Base-by-base conservation (phyloP, 345 rosid species). In the Anastatica hierochuntica region DNA sequence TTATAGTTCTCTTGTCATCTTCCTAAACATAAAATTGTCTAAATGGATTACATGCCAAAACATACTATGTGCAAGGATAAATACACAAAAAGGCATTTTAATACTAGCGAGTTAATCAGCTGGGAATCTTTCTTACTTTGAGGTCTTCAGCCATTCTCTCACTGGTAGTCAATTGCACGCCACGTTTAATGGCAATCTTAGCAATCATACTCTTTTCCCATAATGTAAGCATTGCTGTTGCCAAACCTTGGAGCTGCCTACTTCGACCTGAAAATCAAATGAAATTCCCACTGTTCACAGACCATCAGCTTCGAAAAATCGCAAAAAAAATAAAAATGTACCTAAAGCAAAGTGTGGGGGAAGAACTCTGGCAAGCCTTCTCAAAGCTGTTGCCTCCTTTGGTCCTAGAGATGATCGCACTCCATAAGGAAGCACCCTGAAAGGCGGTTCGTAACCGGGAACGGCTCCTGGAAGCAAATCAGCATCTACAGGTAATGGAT, bases 111-210 rank as follows among this genome's bases (percentile, higher is more conserved):
- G 18, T 46, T 40, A 31, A 26, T 10, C 21, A 23, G 37, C 38
- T 0, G 14, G 11, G 55, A 26, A n/a, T 35, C 29, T 9, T 49
- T 50, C 18, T 66, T 67, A 90, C 98, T 96, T 84, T 90, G 67
- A 90, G 67, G 19, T 84, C 96, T 74, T 90, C 95, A 44, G 95
- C 89, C 96, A 90, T 90, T 73, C 95, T 87, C 71, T 90, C 98
- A 76, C 96, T 90, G 24, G 96, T 87, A 26, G 86, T 78, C 52
- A 80, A 73, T 58, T 84, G 88, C 12, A 90, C 88, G 14, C 96
- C 96, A 49, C 92, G 88, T 69, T 90, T 90, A 15, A 90, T 81
- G 6, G 83, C 90, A 61, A 90, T 51, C 73, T 87, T 90, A n/a
- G 88, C 95, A 67, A 90, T 78, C 64, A 80, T 76, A 73, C 95